Percentiles rank a stretch among this genome's conserved stretches.
These are phyloP conservation scores for Globisporangium iwayamae DNA, from an alignment of 352 stramenopile species.

Conservation along the genomic window DNA sequence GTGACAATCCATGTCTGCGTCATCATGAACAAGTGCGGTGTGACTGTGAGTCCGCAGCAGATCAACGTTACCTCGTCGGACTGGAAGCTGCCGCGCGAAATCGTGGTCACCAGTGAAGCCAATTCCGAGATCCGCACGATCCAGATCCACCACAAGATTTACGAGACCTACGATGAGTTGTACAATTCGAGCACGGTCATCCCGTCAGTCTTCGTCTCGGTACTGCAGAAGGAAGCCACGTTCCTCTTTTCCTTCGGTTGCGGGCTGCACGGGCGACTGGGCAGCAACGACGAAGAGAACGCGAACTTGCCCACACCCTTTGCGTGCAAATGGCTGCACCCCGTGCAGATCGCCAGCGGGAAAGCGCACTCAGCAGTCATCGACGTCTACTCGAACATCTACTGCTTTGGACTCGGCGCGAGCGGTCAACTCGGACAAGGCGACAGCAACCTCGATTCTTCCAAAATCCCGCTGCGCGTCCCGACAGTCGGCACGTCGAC, in stretches of 20 bases:
- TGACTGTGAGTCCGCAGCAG: slow-evolving; percentile 40
- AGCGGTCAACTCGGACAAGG: slow-evolving; percentile 58
- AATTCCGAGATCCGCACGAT: slow-evolving; percentile 60
- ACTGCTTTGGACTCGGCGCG: slow-evolving; percentile 53
- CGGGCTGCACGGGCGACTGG: slow-evolving; percentile 45
- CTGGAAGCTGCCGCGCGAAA: slow-evolving; percentile 45
- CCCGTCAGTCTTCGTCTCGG: slow-evolving; percentile 63
- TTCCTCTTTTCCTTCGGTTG: slow-evolving; percentile 76
- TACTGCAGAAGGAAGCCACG: slow-evolving; percentile 65
- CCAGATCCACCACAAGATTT: slow-evolving; percentile 73
- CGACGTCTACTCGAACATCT: slow-evolving; percentile 72
- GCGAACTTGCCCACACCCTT: slow-evolving; percentile 51
- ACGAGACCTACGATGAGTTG: slow-evolving; percentile 47
- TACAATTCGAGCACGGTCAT: slow-evolving; percentile 43
- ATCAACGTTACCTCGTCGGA: slow-evolving; percentile 53
- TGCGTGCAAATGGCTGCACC: slow-evolving; percentile 58
- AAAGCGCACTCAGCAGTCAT: slow-evolving; percentile 68
- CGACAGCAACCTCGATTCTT: slow-evolving; percentile 49
- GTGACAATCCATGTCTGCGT: slow-evolving; percentile 64
- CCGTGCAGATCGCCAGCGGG: slow-evolving; percentile 62
- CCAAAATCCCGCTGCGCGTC: slow-evolving; percentile 51
- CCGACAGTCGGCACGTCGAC: slow-evolving; percentile 30
- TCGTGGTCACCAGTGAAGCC: slow-evolving; percentile 33
- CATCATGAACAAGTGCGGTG: slow-evolving; percentile 60
- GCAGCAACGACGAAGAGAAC: slow-evolving; percentile 44